Evolutionary conservation across 2,329 filamentous ascomycete species (phyloP), one percentile per base, ranked within the genome.

Genomic region (Dichotomopilus funicola): DNA sequence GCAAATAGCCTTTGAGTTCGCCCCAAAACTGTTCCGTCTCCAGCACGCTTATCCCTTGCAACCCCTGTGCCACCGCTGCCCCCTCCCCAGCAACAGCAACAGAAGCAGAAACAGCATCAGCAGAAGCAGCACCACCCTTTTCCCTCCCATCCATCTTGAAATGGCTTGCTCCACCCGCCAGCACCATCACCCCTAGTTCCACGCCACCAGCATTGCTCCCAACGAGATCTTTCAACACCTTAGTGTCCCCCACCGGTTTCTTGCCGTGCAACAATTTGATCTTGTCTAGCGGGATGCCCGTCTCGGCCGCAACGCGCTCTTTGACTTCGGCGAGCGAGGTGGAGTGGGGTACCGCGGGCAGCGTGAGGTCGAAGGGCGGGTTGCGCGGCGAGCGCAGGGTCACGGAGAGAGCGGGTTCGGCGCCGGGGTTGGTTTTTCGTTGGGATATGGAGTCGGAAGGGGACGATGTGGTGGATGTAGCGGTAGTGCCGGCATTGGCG

Each of bases 171-270:
- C 62, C 68, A 0, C 89, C 91, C 3, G 87, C 88, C 68, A 96
- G 83, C 19, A 96, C 79, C 91, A 97, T 97, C 54, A 96, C 80
- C 1, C 83, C 83, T 60, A 97, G 85, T 69, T 96, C 91, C 0
- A 92, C n/a, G 34, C 73, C 76, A 0, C 64, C 70, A 62, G 63
- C 77, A 33, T 12, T 2, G 37, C 43, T 7, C 11, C 13, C 40
- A 1, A 91, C 63, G 0, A 95, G 68, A 56, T 96, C 91, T 55
- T 82, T 81, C 5, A 96, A 72, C 0, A 87, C 83, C 74, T 92
- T 94, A 62, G 78, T 82, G 66, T 95, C 90, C 0, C 79, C 68
- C 0, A 90, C 81, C 0, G 92, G 92, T 71, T 96, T 95, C 76
- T 94, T 95, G 71, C 88, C 88, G 67, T 87, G 81, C 59, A 99